phyloP scores from a whole-genome alignment of 495 filamentous ascomycete genomes.

The Aspergillus cavernicola region DNA sequence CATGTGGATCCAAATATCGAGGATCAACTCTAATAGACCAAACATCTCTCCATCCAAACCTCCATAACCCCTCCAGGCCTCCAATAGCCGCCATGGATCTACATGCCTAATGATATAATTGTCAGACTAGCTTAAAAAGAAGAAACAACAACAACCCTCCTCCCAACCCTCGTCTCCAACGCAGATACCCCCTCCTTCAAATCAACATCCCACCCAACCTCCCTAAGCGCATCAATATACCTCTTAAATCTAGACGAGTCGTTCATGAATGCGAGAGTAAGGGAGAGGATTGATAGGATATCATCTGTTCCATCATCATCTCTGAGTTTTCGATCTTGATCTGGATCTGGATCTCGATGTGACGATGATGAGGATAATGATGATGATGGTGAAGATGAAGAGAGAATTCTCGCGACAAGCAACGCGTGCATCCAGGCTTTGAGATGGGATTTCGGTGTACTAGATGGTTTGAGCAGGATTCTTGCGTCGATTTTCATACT shows the following conservation, averaged over 20 bases:
- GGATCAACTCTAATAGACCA: too few species aligned
- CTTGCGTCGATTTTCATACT: slow-evolving; percentile 3
- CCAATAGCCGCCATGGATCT: not conserved
- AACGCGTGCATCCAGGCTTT: slow-evolving; percentile 76
- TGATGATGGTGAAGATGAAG: not conserved
- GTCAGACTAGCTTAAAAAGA: not conserved
- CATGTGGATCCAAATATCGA: too few species aligned
- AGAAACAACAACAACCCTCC: slow-evolving; percentile 26
- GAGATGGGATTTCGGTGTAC: slow-evolving; percentile 47
- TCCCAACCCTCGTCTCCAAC: slow-evolving; percentile 54
- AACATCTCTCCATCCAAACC: not conserved
- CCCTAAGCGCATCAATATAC: slow-evolving; percentile 36
- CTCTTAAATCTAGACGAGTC: slow-evolving; percentile 36
- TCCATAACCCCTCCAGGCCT: too few species aligned
- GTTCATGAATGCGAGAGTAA: slow-evolving; percentile 29
- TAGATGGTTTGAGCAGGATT: slow-evolving; percentile 62
- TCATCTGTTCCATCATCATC: slow-evolving; percentile 1
- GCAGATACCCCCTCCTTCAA: slow-evolving; percentile 29
- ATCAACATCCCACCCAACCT: slow-evolving; percentile 59
- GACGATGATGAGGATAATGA: too few species aligned
- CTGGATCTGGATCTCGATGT: too few species aligned
- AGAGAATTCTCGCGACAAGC: slow-evolving; percentile 40
- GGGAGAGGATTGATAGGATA: slow-evolving; percentile 9
- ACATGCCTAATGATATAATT: too few species aligned
- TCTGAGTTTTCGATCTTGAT: not conserved